Evolutionary conservation across 192 early-diverging fungal genomes (phyloP).

Genomic region (Martensiomyces pterosporus): DNA sequence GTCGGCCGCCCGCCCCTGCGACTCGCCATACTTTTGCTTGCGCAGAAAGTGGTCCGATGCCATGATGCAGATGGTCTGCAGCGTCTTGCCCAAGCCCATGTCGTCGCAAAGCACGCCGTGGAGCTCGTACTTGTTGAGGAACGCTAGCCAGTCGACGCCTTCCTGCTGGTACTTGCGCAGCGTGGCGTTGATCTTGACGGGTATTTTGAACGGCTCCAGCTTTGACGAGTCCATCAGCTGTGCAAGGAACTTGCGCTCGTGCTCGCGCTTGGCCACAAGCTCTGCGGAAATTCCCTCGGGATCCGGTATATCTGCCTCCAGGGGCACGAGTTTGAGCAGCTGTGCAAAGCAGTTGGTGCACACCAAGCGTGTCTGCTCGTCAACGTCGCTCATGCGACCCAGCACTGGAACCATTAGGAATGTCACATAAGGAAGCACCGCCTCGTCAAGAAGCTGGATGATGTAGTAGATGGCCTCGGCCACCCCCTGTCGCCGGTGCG

Average conservation of each 20-base stretch:
- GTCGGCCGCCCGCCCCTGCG: slow-evolving; percentile 57
- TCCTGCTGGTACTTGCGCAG: slow-evolving; percentile 96
- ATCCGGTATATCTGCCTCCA: slow-evolving; percentile 94
- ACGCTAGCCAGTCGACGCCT: slow-evolving; percentile 97
- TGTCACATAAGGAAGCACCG: slow-evolving; percentile 92
- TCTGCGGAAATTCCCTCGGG: slow-evolving; percentile 80
- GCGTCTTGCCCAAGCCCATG: slow-evolving; percentile 98
- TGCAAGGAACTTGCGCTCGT: slow-evolving; percentile 89
- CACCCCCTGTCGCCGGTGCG: slow-evolving; percentile 78
- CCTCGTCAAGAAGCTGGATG: slow-evolving; percentile 70
- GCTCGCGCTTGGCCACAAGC: slow-evolving; percentile 73
- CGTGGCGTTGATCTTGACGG: slow-evolving; percentile 88
- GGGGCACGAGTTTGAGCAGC: slow-evolving; percentile 89
- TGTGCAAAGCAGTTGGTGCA: slow-evolving; percentile 94
- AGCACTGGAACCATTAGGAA: slow-evolving; percentile 96
- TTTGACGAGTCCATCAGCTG: slow-evolving; percentile 90
- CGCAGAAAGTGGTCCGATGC: slow-evolving; percentile 84
- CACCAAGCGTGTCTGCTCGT: slow-evolving; percentile 85
- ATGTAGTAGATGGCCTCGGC: slow-evolving; percentile 82
- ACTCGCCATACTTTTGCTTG: slow-evolving; percentile 50
- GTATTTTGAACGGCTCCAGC: slow-evolving; percentile 81
- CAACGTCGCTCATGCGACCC: slow-evolving; percentile 92
- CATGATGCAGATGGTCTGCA: slow-evolving; percentile 94
- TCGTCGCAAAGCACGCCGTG: slow-evolving; percentile 98
- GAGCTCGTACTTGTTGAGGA: slow-evolving; percentile 92